A percentile compares a stretch with the other conserved stretches of the same genome.
phyloP scores from a whole-genome alignment of 2,329 filamentous ascomycete genomes.

The Dissoconium aciculare region DNA sequence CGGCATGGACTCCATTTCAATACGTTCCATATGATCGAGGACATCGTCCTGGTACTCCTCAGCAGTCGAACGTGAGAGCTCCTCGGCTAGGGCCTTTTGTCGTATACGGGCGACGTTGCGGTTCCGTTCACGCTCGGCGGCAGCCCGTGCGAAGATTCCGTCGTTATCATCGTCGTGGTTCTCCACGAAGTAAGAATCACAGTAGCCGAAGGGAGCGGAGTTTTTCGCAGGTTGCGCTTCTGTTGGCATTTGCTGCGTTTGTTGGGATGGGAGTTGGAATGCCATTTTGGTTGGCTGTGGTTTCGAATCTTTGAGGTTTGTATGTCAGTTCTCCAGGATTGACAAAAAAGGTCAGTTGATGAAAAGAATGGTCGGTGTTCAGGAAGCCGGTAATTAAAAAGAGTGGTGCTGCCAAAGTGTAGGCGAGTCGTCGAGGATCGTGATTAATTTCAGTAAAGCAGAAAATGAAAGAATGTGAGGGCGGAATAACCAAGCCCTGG shows the following conservation, averaged over 20 bases:
- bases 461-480: no score
- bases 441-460: no score
- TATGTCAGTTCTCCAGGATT: slow-evolving; percentile 35
- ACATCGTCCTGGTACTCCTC: slow-evolving; percentile 93
- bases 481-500: no score
- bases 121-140: slow-evolving; percentile 59
- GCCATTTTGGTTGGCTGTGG: slow-evolving; percentile 36
- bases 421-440: slow-evolving; percentile 36
- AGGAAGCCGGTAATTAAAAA: slow-evolving; percentile 32
- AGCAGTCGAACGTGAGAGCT: slow-evolving; percentile 68
- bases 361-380: slow-evolving; percentile 29
- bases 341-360: slow-evolving; percentile 18
- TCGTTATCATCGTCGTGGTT: slow-evolving; percentile 42
- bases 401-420: slow-evolving; percentile 35
- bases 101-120: slow-evolving; percentile 66
- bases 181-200: slow-evolving; percentile 55
- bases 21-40: slow-evolving; percentile 81
- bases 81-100: slow-evolving; percentile 76
- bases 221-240: slow-evolving; percentile 22
- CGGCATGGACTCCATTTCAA: slow-evolving; percentile 89
- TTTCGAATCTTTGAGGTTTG: slow-evolving; percentile 25
- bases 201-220: slow-evolving; percentile 44
- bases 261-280: slow-evolving; percentile 28
- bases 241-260: slow-evolving; percentile 10
- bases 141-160: slow-evolving; percentile 38